Conservation (phyloP, 225 moss, liverwort and hornwort genomes). For the Takakia lepidozioides region DNA sequence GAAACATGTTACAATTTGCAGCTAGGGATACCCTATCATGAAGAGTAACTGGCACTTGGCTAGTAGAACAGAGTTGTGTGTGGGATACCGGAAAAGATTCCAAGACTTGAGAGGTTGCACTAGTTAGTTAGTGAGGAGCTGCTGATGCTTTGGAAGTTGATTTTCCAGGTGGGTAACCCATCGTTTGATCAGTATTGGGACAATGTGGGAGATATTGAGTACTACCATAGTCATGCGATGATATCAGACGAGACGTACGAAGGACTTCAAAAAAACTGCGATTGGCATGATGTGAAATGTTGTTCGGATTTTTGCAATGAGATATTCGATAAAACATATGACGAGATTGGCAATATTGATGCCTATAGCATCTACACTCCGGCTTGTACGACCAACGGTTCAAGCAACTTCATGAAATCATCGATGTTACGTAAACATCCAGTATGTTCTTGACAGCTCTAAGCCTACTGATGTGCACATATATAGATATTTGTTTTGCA, state of each 20-base stretch:
- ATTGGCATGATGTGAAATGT: not conserved
- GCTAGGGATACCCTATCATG: too few relatives aligned
- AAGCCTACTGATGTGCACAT: not conserved
- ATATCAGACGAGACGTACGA: constrained; percentile 23
- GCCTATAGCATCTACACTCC: constrained; percentile 38
- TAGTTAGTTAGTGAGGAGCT: too few relatives aligned
- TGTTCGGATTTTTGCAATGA: constrained; percentile 3
- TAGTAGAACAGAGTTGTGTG: too few relatives aligned
- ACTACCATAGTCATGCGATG: too few relatives aligned
- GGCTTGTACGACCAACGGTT: not conserved
- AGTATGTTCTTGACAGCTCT: not conserved
- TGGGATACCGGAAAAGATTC: too few relatives aligned
- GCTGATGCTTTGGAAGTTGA: not conserved
- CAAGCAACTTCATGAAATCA: not conserved
- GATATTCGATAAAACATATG: not conserved
- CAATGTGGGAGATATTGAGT: too few relatives aligned
- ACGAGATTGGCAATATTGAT: constrained; percentile 14
- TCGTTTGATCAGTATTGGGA: too few relatives aligned
- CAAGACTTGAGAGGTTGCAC: not conserved
- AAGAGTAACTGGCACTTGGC: too few relatives aligned
- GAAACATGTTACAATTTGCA: too few relatives aligned
- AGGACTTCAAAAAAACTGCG: constrained; percentile 3
- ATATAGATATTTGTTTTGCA: not conserved
- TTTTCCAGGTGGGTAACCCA: constrained; percentile 14
- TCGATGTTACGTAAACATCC: not conserved